Base-by-base conservation (phyloP, 2,329 filamentous ascomycete species). In the Arthrinium puccinioides region DNA sequence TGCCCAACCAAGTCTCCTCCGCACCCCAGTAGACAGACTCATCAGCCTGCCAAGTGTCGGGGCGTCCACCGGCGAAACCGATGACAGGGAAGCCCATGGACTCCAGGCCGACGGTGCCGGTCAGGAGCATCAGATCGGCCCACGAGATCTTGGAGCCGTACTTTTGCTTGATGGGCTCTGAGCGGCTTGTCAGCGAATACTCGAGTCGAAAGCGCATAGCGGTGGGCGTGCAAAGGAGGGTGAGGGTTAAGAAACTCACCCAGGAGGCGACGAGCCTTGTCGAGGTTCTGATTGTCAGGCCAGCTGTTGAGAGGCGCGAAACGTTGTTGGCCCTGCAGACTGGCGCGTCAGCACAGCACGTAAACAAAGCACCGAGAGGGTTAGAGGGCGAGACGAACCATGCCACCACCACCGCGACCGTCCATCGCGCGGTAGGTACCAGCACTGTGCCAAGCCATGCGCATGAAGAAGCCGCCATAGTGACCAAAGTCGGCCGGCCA, bases 401-500 rank as follows among this genome's bases (percentile, higher is more conserved):
- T 67, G 37, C 82, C 84, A 52, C 77, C 81, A 42, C 84, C 84
- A 39, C 84, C 84, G 43, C 84, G 82, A 25, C 84, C 84, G 49
- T 88, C 84, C 36, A 69, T 70, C 54, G 83, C 76, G 52, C 84
- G 82, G 65, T 88, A 87, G 35, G 84, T 89, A 43, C 84, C 84
- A 19, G 84, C 76, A 47, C 79, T 79, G 69, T 88, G 84, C 84
- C 84, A 89, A 42, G 82, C 79, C 80, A 88, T 80, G 40, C 84
- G 82, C 55, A 89, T 72, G 60, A 89, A 87, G 20, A 88, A 72
- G 59, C 84, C 83, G 47, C 84, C 84, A 50, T 88, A 89, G 69
- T 87, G 82, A 39, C 84, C 84, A 53, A 84, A 86, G 56, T 89
- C 84, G 21, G 84, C 84, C 1, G 84, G 84, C 84, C 84, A 89